Evolutionary conservation across 1,284 basidiomycete genomes (phyloP), one percentile per base, ranked within the genome.

Genomic region (Cryptococcus jaspeensis): DNA sequence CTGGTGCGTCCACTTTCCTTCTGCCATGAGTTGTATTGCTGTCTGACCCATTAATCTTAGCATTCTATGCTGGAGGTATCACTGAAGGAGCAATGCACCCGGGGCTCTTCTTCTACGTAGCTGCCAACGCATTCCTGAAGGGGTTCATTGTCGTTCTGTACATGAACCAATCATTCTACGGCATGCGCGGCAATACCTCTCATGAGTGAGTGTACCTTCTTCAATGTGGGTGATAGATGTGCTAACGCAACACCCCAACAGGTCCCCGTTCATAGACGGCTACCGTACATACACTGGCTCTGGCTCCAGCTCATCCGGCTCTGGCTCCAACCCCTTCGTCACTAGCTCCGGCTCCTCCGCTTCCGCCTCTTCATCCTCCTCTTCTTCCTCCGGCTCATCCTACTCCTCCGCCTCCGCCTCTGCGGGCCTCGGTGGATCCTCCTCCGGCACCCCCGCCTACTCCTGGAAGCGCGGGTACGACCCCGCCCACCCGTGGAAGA

Each of bases 151-250:
- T 61, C 9, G 58, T 64, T 7, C 46, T 64, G 28, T 70, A 64
- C 51, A 64, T 70, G 63, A 59, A 59, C 25, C 68, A 70, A 48
- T 56, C 54, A 2, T 70, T 70, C 45, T 67, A 66, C 50, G 67
- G 67, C n/a, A 51, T 59, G 53, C 20, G 39, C 8, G 53, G 61
- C 5, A 50, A 40, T 20, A 55, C 53, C 5, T 57, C 59, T 5
- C 59, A 61, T 23, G 23, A 48, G 59, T 61, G 44, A 55, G 48
- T 55, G 2, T 28, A 8, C 3, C 28, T 32, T 32, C 28, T 4
- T 9, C 28, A 4, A 32, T 9, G 4, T 9, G 28, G 28, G 9
- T 32, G 28, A 9, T 32, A 9, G 28, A 32, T 4, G 36, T 52
- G 5, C 50, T 22, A n/a, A 37, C 35, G 15, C 28, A 9, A 32